phyloP scores from a whole-genome alignment of 768 basidiomycete species.

The Lanmaoa pseudosensibilis region DNA sequence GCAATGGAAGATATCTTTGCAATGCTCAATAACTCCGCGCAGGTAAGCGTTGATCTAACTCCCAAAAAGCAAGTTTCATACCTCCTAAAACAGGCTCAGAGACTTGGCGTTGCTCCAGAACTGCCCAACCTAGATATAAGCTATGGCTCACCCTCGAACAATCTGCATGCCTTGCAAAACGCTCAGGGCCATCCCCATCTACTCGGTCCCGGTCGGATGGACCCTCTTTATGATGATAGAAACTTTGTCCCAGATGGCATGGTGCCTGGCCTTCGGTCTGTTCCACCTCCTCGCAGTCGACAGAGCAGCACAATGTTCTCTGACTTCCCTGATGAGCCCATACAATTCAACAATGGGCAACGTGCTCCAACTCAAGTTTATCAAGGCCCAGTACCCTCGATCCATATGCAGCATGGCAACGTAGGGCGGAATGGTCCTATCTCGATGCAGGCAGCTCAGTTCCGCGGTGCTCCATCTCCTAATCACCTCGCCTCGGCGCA shows the following conservation, averaged over 20 bases:
- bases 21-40: conserved; percentile 75
- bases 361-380: conserved; percentile 61
- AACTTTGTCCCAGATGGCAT: conserved; percentile 82
- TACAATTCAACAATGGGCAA: conserved; percentile 60
- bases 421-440: conserved; percentile 52
- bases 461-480: conserved; percentile 71
- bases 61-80: conserved; percentile 5
- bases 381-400: conserved; percentile 45
- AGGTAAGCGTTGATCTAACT: conserved; percentile 46
- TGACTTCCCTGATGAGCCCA: conserved; percentile 62
- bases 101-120: conserved; percentile 26
- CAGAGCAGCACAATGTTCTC: conserved; percentile 53
- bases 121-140: conserved; percentile 23
- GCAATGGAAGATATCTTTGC: conserved; percentile 80
- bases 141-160: conserved; percentile 24
- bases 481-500: conserved; percentile 50
- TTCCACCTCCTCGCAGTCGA: conserved; percentile 59
- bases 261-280: conserved; percentile 78
- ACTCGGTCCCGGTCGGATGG: conserved; percentile 50
- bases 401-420: conserved; percentile 53
- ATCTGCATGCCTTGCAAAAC: conserved; percentile 43
- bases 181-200: conserved; percentile 42
- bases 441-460: conserved; percentile 60
- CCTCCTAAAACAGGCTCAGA: conserved; percentile 27
- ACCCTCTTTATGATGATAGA: conserved; percentile 73